Base-by-base conservation (phyloP, 2,329 filamentous ascomycete genomes). In the Claviceps humidiphila region DNA sequence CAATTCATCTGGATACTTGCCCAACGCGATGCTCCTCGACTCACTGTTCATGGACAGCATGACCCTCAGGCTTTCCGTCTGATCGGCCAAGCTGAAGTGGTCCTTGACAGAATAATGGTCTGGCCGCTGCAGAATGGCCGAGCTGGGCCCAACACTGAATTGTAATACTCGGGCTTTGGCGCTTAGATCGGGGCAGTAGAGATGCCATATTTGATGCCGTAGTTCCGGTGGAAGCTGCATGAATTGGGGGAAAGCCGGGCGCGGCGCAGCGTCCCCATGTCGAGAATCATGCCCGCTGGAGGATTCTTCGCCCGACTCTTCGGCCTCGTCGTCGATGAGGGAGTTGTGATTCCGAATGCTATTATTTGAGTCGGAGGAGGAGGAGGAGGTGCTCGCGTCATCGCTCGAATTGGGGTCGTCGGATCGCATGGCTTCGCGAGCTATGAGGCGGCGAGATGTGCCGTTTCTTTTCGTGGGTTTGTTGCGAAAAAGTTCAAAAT, bases 21-120 rank as follows among this genome's bases (percentile, higher is more conserved):
- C 59, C 41, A 62, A 53, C 4, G 61, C 68, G 3, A 69, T 51
- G 14, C 53, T 56, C 26, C 69, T 68, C n/a, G 66, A 67, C 55
- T 71, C 68, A 7, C 60, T 57, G 40, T 68, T 60, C 8, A 66
- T 60, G 1, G 67, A 62, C 37, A 70, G 56, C 14, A 71, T 55
- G 4, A 56, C 53, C 7, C 67, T 63, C 1, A 64, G 50, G 2
- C 56, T 48, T 20, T 52, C 53, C 0, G 66, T 71, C n/a, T 63
- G 61, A 4, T 62, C 56, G 0, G 56, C 53, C 0, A 70, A 59
- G 3, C 51, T 56, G 1, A 55, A 16, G 5, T 60, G 58, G 5
- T 66, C 60, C 13, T 49, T 56, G 2, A 63, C 57, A 16, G 51
- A 53, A 26, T 49, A 16, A 39, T 44, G 1, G 56, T 54, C 55